Evolutionary conservation across 352 stramenopile genomes (phyloP), one percentile per base, ranked within the genome.

Genomic region (Globisporangium lucens): DNA sequence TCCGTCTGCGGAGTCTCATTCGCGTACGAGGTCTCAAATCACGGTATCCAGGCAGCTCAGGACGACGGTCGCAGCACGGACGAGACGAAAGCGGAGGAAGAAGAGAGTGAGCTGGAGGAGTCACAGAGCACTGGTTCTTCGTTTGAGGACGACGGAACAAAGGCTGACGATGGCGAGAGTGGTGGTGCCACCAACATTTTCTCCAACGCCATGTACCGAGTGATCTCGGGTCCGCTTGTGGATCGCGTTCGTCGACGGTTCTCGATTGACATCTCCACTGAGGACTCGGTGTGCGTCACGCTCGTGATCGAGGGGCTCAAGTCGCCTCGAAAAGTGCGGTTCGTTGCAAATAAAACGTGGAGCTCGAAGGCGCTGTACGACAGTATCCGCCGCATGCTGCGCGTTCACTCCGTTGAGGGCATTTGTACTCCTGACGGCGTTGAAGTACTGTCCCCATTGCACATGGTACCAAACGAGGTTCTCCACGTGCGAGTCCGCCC

Each of bases 1-100:
- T 89, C 87, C 6, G 87, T 95, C 0, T 95, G 87, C 61, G 87
- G 85, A 20, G 87, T 95, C 13, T 90, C 86, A 3, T 93, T 92
- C 56, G 84, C 87, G 10, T 95, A 95, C 62, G 85, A 95, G 52
- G 86, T 91, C 29, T 95, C 87, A 5, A 95, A 95, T 61, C 87
- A 95, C 53, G 87, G 87, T 12, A 93, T 95, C 36, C 85, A 95
- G 73, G 87, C 87, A n/a, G 85, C 87, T 7, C 82, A 92, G 71
- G 80, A 92, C 57, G 85, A 92, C 38, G 67, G 56, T 0, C 76
- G 85, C 17, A 66, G 53, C 64, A 68, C 71, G 1, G 85, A 91
- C 22, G 79, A 83, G 35, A 27, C 49, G 20, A 62, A 76, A 65
- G 65, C 70, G 56, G 29, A 78, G 33, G 69, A 83, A 63, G 74